These are phyloP conservation scores for Fusarium ramigenum DNA, from an alignment of 2,329 filamentous ascomycete genomes.

Conservation along the genomic window DNA sequence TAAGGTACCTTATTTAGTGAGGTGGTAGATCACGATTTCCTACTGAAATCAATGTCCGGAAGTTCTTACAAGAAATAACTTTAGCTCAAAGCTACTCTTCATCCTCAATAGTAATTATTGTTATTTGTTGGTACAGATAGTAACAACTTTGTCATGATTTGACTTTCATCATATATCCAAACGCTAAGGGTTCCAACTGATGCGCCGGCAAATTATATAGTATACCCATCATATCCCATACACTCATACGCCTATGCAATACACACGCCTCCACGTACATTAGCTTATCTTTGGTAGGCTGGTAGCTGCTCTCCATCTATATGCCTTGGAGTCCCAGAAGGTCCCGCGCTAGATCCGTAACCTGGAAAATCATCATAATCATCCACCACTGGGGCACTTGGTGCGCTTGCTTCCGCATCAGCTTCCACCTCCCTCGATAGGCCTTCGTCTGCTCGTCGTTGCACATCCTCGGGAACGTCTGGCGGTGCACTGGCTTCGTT, in stretches of 20 bases:
- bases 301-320: conserved; percentile 49
- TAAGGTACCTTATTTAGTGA: background rate
- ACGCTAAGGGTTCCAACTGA: conserved; percentile 20
- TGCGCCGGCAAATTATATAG: conserved; percentile 18
- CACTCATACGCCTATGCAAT: conserved; percentile 20
- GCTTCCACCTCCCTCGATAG: conserved; percentile 40
- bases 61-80: background rate
- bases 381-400: conserved; percentile 67
- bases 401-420: conserved; percentile 62
- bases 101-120: background rate
- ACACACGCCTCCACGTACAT: background rate
- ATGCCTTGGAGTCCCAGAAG: conserved; percentile 31
- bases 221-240: conserved; percentile 17
- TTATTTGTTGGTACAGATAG: conserved; percentile 9
- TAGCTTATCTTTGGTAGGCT: conserved; percentile 51
- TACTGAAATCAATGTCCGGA: background rate
- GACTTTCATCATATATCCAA: conserved; percentile 24
- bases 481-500: conserved; percentile 71
- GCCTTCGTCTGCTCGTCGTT: conserved; percentile 46
- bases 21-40: background rate
- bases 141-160: conserved; percentile 25
- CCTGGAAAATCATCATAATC: conserved; percentile 62
- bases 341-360: conserved; percentile 42
- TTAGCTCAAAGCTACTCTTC: background rate
- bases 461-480: conserved; percentile 64